phyloP scores from a whole-genome alignment of 768 basidiomycete genomes.

The Leucosporidium yakuticum region DNA sequence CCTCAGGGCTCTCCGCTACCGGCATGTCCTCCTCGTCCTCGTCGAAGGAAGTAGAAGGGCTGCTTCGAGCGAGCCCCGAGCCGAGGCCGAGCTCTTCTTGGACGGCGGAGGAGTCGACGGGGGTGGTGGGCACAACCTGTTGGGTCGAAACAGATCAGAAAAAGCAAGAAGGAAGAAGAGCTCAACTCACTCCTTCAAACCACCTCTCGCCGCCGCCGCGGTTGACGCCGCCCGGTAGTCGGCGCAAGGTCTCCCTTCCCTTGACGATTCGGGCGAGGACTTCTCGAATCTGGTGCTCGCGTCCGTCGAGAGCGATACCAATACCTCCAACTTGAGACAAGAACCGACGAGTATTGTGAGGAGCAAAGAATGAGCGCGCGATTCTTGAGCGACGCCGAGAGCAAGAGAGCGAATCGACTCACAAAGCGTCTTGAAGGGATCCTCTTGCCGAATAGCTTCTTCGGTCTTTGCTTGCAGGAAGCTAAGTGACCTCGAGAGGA shows the following conservation, averaged over 20 bases:
- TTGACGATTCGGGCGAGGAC: conserved; percentile 17
- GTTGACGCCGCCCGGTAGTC: conserved; percentile 20
- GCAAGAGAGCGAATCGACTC: background rate
- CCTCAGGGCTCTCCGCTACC: no score
- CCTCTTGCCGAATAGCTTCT: conserved; percentile 21
- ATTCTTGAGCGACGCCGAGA: background rate
- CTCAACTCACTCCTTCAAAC: conserved; percentile 21
- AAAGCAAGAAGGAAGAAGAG: no score
- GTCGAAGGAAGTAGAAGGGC: no score
- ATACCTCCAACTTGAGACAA: conserved; percentile 14
- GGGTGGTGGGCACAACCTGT: conserved; percentile 9
- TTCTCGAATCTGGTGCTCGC: conserved; percentile 23
- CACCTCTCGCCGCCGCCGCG: conserved; percentile 28
- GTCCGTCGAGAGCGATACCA: conserved; percentile 9
- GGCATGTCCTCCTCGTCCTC: no score
- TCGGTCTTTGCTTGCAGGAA: conserved; percentile 31
- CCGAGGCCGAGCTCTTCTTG: no score
- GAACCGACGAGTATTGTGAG: background rate
- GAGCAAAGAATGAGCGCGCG: no score
- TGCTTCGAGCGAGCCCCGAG: no score
- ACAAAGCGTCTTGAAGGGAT: conserved; percentile 22
- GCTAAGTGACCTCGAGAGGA: conserved; percentile 17
- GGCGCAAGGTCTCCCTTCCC: conserved; percentile 14
- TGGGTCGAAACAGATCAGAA: background rate
- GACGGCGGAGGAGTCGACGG: no score